These are phyloP conservation scores for Akanthomyces muscarius DNA, from an alignment of 2,329 filamentous ascomycete species.

Conservation along the genomic window DNA sequence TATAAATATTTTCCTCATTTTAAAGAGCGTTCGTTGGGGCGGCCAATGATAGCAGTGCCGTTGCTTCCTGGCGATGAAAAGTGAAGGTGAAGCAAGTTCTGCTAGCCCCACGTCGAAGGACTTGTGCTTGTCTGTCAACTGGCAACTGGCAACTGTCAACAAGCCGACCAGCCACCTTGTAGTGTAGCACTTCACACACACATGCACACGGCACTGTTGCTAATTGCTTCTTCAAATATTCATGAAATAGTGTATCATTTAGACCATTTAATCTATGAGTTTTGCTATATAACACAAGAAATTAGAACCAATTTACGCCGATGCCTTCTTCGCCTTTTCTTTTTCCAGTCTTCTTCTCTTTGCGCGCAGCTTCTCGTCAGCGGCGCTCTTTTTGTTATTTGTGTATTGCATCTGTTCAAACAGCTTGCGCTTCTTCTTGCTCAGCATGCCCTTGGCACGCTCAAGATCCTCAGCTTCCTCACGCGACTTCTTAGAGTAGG, in stretches of 20 bases:
- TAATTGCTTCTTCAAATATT: background rate
- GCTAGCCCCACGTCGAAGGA: conserved; percentile 1
- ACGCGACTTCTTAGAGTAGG: conserved; percentile 64
- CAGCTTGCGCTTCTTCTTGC: conserved; percentile 94
- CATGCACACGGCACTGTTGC: background rate
- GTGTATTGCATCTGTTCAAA: conserved; percentile 97
- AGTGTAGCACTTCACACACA: background rate
- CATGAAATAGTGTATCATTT: conserved; percentile 10
- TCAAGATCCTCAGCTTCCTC: conserved; percentile 84
- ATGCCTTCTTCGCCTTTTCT: conserved; percentile 43
- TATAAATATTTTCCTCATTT: background rate
- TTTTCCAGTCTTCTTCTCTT: conserved; percentile 92
- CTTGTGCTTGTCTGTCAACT: background rate
- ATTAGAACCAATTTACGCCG: conserved; percentile 28
- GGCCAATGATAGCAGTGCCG: background rate
- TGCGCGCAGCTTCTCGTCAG: conserved; percentile 78
- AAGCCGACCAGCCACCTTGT: no score
- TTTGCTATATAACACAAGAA: conserved; percentile 18
- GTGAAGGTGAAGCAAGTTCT: conserved; percentile 6
- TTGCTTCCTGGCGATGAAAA: background rate
- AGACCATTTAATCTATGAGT: conserved; percentile 13
- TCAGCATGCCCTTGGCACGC: conserved; percentile 95
- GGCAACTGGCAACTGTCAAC: background rate
- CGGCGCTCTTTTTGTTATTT: conserved; percentile 87
- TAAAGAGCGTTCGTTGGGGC: background rate